phyloP scores from a whole-genome alignment of 257 asterid species.

The Paraleonurus japonicus region DNA sequence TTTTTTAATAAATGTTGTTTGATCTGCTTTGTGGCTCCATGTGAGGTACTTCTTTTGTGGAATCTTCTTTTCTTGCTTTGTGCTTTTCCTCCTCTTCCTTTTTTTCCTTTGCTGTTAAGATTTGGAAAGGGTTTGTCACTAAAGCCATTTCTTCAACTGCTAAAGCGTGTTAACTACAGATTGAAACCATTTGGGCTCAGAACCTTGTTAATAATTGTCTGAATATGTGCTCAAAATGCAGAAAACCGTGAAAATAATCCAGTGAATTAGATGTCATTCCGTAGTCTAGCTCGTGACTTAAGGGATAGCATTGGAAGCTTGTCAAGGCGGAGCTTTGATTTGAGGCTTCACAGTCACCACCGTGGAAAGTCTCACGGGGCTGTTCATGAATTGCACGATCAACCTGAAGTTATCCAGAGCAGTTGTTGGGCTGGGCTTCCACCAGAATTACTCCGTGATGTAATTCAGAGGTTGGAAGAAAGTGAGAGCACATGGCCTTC shows the following conservation, averaged over 20 bases:
- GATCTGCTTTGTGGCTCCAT: constrained; percentile 48
- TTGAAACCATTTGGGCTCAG: constrained; percentile 22
- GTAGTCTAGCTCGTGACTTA: constrained; percentile 78
- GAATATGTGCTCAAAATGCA: constrained; percentile 22
- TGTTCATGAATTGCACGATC: constrained; percentile 75
- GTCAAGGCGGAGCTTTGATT: constrained; percentile 69
- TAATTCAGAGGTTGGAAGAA: constrained; percentile 74
- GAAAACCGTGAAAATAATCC: constrained; percentile 16
- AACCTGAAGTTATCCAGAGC: constrained; percentile 56
- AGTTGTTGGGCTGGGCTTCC: constrained; percentile 91
- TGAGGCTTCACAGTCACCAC: constrained; percentile 44
- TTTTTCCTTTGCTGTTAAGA: constrained; percentile 63
- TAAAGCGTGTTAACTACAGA: constrained; percentile 8
- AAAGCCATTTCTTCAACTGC: constrained; percentile 25
- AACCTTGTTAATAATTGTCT: constrained; percentile 5
- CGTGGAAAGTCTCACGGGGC: constrained; percentile 74
- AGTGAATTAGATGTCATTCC: constrained; percentile 62
- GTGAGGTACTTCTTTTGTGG: constrained; percentile 58
- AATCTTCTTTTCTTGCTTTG: constrained; percentile 87
- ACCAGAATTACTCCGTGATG: constrained; percentile 75
- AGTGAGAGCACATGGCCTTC: constrained; percentile 87
- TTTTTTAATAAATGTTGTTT: constrained; percentile 37
- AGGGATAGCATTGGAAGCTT: constrained; percentile 83
- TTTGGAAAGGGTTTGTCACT: constrained; percentile 33
- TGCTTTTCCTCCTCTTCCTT: constrained; percentile 53